Evolutionary conservation across 768 basidiomycete genomes (phyloP), one percentile per base, ranked within the genome.

Genomic region (Cystobasidium onofrii): DNA sequence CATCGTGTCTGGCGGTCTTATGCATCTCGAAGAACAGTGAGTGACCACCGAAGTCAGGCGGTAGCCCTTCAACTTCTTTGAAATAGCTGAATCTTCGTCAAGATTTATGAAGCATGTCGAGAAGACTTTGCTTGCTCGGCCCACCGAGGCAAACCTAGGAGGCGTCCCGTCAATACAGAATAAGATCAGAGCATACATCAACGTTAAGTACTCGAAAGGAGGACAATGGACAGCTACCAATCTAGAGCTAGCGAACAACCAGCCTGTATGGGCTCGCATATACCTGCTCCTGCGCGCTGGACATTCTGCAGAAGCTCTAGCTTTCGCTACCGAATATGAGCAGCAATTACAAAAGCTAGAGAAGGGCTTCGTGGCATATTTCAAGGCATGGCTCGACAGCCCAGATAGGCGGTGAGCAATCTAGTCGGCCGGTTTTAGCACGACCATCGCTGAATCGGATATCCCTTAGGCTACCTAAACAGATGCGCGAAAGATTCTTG

Each of bases 211-310:
- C 81, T 90, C 92, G 79, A 84, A 86, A 76, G 88, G 88, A 20
- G 90, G 91, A 76, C 82, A 84, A 64, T 95, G 94, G 90, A 88
- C 90, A 63, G 90, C 90, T 72, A 85, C 88, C 33, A 63, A 65
- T 67, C 88, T 96, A 74, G 93, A 97, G 90, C 83, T 92, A 73
- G 87, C 95, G 27, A 88, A 89, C 71, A 90, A 90, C 12, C 89
- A 90, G 78, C 91, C 93, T 0, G 77, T 98, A 15, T 99, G 93
- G 92, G 95, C 94, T 12, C 88, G 91, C 73, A 80, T 94, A n/a
- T 97, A 91, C 82, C 94, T 89, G 82, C 86, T 99, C 18, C 84
- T 99, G 12, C 87, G 95, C 29, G 89, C 89, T 0, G 95, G 95
- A 0, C 88, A 93, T 80, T 80, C 84, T 6, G 84, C 86, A 44